Evolutionary conservation across 805 yeast species (phyloP).

Genomic region (Wickerhamiella australiensis): DNA sequence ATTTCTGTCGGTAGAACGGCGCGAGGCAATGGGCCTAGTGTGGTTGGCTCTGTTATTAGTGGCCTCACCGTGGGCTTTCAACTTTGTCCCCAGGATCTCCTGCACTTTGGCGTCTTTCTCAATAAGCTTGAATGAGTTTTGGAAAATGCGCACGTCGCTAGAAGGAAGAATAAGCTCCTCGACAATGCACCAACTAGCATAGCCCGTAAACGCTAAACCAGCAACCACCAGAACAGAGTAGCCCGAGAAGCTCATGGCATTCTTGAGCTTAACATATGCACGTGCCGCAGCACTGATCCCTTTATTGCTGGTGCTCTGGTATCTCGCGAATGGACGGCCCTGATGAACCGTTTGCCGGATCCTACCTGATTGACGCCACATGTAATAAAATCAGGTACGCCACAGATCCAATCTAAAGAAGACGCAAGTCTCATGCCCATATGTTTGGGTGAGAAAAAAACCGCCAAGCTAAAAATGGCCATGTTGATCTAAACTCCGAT

Average conservation of each 20-base stretch:
- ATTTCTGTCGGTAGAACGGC: conserved; percentile 49
- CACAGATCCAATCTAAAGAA: neutral
- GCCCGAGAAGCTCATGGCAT: conserved; percentile 27
- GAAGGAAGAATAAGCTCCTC: conserved; percentile 76
- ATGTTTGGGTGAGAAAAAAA: neutral
- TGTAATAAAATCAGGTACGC: conserved; percentile 1
- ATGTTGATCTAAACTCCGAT: no score
- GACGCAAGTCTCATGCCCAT: conserved; percentile 3
- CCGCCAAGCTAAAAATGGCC: neutral
- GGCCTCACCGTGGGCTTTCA: conserved; percentile 75
- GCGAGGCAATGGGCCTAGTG: conserved; percentile 66
- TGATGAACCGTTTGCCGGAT: neutral
- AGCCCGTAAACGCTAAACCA: conserved; percentile 31
- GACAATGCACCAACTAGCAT: conserved; percentile 62
- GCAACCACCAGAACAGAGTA: conserved; percentile 27
- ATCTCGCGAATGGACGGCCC: neutral
- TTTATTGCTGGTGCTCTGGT: neutral
- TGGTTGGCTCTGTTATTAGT: conserved; percentile 64
- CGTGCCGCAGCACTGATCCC: conserved; percentile 8
- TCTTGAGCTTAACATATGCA: conserved; percentile 7
- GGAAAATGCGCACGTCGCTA: conserved; percentile 83
- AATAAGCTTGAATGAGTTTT: conserved; percentile 66
- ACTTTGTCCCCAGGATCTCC: conserved; percentile 44
- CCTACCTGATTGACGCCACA: conserved; percentile 6
- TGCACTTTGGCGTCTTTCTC: conserved; percentile 56